These are phyloP conservation scores for Trichoderma semiorbis DNA, from an alignment of 2,329 filamentous ascomycete genomes.

Conservation along the genomic window DNA sequence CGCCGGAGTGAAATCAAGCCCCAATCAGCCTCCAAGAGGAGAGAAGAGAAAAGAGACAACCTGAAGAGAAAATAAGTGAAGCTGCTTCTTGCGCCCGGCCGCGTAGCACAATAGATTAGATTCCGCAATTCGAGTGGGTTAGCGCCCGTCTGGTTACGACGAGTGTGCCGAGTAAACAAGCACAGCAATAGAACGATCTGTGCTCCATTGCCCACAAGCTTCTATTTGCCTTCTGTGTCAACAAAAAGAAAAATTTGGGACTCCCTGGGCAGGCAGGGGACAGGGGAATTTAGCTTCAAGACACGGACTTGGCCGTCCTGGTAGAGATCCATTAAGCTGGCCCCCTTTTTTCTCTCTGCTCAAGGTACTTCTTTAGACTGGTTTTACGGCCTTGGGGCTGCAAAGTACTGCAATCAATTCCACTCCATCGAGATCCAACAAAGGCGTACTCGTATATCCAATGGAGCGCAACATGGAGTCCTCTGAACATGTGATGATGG, in stretches of 20 bases:
- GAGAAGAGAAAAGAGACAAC: neutral
- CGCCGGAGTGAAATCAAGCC: neutral
- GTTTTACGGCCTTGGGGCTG: neutral
- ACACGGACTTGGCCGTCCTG: neutral
- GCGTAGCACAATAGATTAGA: neutral
- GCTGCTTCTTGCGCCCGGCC: neutral
- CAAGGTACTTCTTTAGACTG: neutral
- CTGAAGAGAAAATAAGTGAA: neutral
- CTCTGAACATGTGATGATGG: neutral
- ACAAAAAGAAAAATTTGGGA: neutral
- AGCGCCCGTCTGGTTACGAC: neutral
- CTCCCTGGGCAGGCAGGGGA: neutral
- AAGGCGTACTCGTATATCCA: neutral
- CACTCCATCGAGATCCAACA: neutral
- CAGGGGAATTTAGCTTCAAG: neutral
- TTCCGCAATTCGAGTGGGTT: neutral
- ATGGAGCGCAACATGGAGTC: neutral
- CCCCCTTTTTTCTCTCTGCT: neutral
- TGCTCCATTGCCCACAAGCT: neutral
- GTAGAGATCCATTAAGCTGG: neutral
- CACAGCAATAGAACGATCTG: neutral
- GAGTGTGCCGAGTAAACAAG: neutral
- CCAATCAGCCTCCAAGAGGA: neutral
- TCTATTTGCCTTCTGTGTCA: neutral
- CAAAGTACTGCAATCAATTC: slow-evolving; percentile 3